Evolutionary conservation across 352 stramenopile genomes (phyloP).

Genomic region (Pythium plurisporium): DNA sequence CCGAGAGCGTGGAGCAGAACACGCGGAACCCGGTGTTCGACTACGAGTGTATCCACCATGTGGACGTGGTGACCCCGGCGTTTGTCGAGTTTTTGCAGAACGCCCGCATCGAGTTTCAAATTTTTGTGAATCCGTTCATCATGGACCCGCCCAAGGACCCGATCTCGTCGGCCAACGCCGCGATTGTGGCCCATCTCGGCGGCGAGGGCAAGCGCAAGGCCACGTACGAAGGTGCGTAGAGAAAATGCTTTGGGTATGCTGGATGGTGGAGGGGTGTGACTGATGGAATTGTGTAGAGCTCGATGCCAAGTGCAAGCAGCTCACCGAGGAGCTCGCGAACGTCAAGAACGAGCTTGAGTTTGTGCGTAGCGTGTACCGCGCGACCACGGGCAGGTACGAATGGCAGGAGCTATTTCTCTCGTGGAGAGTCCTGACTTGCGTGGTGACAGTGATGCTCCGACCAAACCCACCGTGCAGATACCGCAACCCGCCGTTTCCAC

Average conservation of each 20-base stretch:
- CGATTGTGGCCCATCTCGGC: slow-evolving; percentile 60
- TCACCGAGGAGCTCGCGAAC: slow-evolving; percentile 40
- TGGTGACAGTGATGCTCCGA: slow-evolving; percentile 35
- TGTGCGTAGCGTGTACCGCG: slow-evolving; percentile 47
- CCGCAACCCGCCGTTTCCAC: background rate
- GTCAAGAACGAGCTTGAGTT: slow-evolving; percentile 42
- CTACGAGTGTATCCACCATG: slow-evolving; percentile 86
- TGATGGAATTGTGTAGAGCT: slow-evolving; percentile 31
- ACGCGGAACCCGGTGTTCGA: slow-evolving; percentile 87
- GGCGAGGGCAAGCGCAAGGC: slow-evolving; percentile 37
- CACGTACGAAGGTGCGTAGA: slow-evolving; percentile 23
- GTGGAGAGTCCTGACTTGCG: background rate
- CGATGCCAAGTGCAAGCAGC: slow-evolving; percentile 40
- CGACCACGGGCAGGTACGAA: slow-evolving; percentile 42
- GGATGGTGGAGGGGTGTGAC: background rate
- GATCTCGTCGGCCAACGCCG: slow-evolving; percentile 71
- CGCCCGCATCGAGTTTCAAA: slow-evolving; percentile 78
- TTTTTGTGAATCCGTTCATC: slow-evolving; percentile 89
- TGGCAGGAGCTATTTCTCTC: background rate
- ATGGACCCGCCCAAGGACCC: slow-evolving; percentile 78
- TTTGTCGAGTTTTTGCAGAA: slow-evolving; percentile 87
- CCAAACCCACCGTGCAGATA: background rate
- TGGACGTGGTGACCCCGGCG: slow-evolving; percentile 80
- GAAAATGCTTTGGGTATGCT: too few species aligned
- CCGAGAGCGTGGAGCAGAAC: slow-evolving; percentile 87